phyloP scores from a whole-genome alignment of 129 eudicot species.

The Flaveria robusta region DNA sequence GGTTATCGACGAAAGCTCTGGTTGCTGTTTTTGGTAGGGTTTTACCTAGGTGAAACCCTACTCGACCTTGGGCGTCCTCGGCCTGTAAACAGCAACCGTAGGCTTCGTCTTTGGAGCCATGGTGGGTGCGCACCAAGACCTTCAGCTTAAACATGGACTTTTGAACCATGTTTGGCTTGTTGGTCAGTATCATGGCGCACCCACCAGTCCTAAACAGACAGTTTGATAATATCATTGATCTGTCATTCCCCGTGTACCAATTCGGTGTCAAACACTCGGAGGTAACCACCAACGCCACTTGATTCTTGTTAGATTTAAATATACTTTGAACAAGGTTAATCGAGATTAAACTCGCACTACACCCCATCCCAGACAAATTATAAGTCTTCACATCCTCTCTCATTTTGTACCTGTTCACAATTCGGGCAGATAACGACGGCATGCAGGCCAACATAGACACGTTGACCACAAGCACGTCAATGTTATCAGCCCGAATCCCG shows the following conservation, averaged over 20 bases:
- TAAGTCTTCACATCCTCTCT: slow-evolving; percentile 69
- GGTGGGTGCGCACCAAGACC: slow-evolving; percentile 77
- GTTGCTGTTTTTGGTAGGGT: slow-evolving; percentile 85
- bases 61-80: slow-evolving; percentile 57
- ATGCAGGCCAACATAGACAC: slow-evolving; percentile 65
- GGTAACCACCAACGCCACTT: slow-evolving; percentile 64
- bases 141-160: slow-evolving; percentile 71
- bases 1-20: slow-evolving; percentile 70
- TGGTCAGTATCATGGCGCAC: slow-evolving; percentile 70
- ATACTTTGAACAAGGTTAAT: slow-evolving; percentile 59
- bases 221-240: slow-evolving; percentile 82
- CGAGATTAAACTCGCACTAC: slow-evolving; percentile 83
- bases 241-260: slow-evolving; percentile 85
- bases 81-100: slow-evolving; percentile 66
- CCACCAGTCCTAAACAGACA: slow-evolving; percentile 87
- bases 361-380: slow-evolving; percentile 89
- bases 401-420: slow-evolving; percentile 63
- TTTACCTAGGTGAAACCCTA: slow-evolving; percentile 74
- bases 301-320: slow-evolving; percentile 46
- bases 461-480: slow-evolving; percentile 79
- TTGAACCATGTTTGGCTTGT: slow-evolving; percentile 42
- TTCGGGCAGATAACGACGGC: slow-evolving; percentile 64
- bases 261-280: slow-evolving; percentile 79
- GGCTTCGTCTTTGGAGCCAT: slow-evolving; percentile 75
- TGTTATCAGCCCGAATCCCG: slow-evolving; percentile 43